These are phyloP conservation scores for Daldinia concentrica DNA, from an alignment of 495 filamentous ascomycete species.

Conservation along the genomic window DNA sequence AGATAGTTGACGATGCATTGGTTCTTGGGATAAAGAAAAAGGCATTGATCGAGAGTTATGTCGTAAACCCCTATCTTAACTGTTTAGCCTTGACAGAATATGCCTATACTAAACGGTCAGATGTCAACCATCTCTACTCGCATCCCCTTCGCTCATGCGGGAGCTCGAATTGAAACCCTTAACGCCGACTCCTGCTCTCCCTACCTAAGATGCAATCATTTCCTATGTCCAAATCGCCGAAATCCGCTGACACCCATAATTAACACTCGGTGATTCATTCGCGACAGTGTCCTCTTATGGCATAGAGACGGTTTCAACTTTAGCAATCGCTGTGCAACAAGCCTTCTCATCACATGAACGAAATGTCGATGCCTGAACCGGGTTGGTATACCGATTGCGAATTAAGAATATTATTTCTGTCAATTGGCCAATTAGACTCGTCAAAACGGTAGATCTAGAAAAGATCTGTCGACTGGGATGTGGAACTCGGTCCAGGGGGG, in stretches of 20 bases:
- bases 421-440: constrained; percentile 6
- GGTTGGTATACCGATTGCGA: neutral
- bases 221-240: neutral
- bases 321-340: neutral
- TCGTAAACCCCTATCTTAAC: no score
- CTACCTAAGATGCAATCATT: neutral
- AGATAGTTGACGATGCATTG: neutral
- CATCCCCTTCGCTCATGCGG: no score
- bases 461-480: neutral
- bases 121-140: no score
- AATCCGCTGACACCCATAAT: neutral
- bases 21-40: neutral
- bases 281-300: neutral
- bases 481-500: neutral
- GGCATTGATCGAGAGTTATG: neutral
- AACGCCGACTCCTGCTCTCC: neutral
- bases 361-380: constrained; percentile 16
- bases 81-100: no score
- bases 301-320: neutral
- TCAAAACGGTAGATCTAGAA: constrained; percentile 1
- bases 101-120: no score
- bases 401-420: neutral
- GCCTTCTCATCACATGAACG: neutral
- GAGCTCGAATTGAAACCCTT: no score
- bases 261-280: neutral